Conservation (phyloP, 2,329 filamentous ascomycete species). For the Remersonia thermophila region DNA sequence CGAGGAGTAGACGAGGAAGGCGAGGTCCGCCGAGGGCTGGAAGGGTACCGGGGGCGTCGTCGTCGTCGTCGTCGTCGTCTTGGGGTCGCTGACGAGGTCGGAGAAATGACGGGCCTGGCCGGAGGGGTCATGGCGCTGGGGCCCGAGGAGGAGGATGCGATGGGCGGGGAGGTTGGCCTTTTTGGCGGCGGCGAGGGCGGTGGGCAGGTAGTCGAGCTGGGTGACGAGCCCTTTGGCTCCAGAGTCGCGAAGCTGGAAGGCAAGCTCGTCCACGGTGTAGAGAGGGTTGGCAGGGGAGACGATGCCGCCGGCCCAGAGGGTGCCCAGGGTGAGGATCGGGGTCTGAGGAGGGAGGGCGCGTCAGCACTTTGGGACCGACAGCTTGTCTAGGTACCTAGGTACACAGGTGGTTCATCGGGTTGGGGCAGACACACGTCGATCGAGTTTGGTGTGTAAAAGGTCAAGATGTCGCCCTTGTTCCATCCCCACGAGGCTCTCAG, state of each 20-base stretch:
- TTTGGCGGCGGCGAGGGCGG: slow-evolving; percentile 54
- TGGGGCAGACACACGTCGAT: slow-evolving; percentile 43
- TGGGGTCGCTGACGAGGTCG: slow-evolving; percentile 51
- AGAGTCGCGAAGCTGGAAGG: slow-evolving; percentile 71
- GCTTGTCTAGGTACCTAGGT: too few relatives aligned
- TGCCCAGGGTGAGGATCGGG: slow-evolving; percentile 62
- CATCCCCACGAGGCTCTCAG: slow-evolving; percentile 64
- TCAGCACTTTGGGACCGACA: too few relatives aligned
- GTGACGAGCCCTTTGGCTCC: slow-evolving; percentile 65
- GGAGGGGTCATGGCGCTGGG: slow-evolving; percentile 42
- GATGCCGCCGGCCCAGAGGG: slow-evolving; percentile 71
- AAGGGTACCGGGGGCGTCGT: slow-evolving; percentile 22
- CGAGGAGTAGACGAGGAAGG: slow-evolving; percentile 78
- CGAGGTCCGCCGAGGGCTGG: slow-evolving; percentile 58
- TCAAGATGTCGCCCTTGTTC: slow-evolving; percentile 73
- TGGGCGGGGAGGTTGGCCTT: slow-evolving; percentile 58
- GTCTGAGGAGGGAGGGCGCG: slow-evolving; percentile 29
- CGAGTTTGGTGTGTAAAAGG: slow-evolving; percentile 71
- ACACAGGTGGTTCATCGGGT: too few relatives aligned
- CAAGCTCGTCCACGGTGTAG: slow-evolving; percentile 73
- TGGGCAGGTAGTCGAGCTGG: slow-evolving; percentile 52
- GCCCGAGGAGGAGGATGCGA: slow-evolving; percentile 65
- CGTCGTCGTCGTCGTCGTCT: slow-evolving; percentile 36
- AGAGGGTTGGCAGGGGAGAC: slow-evolving; percentile 79
- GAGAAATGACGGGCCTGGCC: slow-evolving; percentile 59